These are phyloP conservation scores for Kokia cookei DNA, from an alignment of 441 rosid genomes.

Conservation along the genomic window DNA sequence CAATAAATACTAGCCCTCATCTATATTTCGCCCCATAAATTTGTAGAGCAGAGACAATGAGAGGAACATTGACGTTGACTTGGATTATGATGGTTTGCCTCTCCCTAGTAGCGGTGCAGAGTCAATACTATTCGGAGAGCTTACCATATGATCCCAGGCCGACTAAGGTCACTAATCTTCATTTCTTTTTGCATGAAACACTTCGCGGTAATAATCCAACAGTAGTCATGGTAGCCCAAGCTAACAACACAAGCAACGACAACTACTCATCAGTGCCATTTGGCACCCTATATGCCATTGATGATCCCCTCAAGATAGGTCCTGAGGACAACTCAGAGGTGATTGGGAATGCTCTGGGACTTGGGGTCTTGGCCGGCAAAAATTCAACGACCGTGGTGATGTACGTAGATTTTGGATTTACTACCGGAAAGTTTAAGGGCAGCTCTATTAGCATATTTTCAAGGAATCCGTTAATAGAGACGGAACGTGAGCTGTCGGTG, in stretches of 20 bases:
- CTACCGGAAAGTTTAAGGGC: conserved; percentile 27
- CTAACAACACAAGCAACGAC: conserved; percentile 4
- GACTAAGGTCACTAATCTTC: conserved; percentile 27
- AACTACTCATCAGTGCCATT: conserved; percentile 18
- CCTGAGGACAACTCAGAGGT: conserved; percentile 26
- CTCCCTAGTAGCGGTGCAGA: neutral
- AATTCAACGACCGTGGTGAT: conserved; percentile 18
- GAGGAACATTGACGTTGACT: neutral
- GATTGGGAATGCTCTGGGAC: conserved; percentile 44
- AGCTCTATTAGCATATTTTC: conserved; percentile 42
- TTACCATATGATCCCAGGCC: neutral
- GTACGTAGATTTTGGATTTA: conserved; percentile 38
- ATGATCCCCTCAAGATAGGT: conserved; percentile 35
- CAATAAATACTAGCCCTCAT: neutral
- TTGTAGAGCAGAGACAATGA: neutral
- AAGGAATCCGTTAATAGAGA: conserved; percentile 29
- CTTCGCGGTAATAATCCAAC: conserved; percentile 30
- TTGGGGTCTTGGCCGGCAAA: conserved; percentile 22
- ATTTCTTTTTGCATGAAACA: conserved; percentile 44
- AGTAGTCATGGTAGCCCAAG: conserved; percentile 30
- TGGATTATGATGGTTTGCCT: conserved; percentile 6
- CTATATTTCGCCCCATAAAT: neutral
- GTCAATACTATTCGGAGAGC: conserved; percentile 12
- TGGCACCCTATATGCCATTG: conserved; percentile 26
- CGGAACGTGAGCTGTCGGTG: conserved; percentile 40